phyloP scores from a whole-genome alignment of 352 stramenopile genomes.

The Globisporangium cystogenes region DNA sequence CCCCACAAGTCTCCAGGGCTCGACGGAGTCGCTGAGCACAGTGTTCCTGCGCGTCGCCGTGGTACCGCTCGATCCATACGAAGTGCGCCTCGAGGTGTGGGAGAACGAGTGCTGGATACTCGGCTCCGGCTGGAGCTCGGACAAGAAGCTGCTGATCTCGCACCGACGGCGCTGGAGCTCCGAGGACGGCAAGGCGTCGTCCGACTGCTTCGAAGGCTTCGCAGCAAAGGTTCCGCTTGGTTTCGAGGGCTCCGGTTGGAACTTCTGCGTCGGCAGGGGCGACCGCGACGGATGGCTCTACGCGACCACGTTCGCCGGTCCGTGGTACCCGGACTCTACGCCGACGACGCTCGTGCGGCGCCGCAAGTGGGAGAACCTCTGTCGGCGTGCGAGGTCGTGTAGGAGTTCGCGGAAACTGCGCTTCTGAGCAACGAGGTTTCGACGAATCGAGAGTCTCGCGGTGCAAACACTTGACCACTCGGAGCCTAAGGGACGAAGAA shows the following conservation, averaged over 20 bases:
- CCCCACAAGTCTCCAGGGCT: slow-evolving; percentile 4
- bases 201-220: slow-evolving; percentile 17
- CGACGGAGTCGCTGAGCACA: slow-evolving; percentile 6
- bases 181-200: slow-evolving; percentile 20
- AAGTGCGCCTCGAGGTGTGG: slow-evolving; percentile 24
- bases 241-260: slow-evolving; percentile 21
- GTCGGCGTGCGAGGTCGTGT: not conserved
- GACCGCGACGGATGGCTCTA: slow-evolving; percentile 39
- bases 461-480: no score
- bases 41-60: slow-evolving; percentile 20
- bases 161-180: slow-evolving; percentile 19
- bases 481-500: no score
- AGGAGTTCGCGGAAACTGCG: not conserved
- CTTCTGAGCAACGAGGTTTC: not conserved
- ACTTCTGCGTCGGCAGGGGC: slow-evolving; percentile 20
- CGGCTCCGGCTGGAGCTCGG: slow-evolving; percentile 19
- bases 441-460: no score
- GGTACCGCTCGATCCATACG: slow-evolving; percentile 13
- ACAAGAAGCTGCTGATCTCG: slow-evolving; percentile 6
- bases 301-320: slow-evolving; percentile 22
- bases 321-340: slow-evolving; percentile 25
- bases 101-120: slow-evolving; percentile 33
- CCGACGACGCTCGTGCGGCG: slow-evolving; percentile 17
- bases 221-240: slow-evolving; percentile 14
- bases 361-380: slow-evolving; percentile 21